phyloP scores from a whole-genome alignment of 257 asterid species.

The Petunia axillaris region DNA sequence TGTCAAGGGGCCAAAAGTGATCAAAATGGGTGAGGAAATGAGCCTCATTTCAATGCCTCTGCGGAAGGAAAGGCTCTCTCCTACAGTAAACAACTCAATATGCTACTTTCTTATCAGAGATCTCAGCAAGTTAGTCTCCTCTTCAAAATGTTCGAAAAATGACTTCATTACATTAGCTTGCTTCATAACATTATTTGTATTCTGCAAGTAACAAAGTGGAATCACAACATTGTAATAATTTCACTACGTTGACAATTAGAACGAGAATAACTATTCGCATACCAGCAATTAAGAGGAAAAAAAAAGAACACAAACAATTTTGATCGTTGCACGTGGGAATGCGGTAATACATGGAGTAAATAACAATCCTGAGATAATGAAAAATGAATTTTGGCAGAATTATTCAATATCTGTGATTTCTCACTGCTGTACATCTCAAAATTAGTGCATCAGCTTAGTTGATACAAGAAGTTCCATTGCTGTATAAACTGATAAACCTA shows the following conservation, averaged over 20 bases:
- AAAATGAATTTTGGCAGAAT: not conserved
- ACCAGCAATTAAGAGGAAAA: too few relatives aligned
- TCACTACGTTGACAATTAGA: not conserved
- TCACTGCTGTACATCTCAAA: conserved; percentile 21
- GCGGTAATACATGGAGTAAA: not conserved
- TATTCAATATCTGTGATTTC: not conserved
- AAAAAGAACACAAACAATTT: not conserved
- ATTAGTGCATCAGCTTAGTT: not conserved
- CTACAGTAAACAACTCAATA: not conserved
- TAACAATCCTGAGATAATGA: not conserved
- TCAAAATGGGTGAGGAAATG: not conserved
- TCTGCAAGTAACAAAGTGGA: too few relatives aligned
- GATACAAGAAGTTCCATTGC: not conserved
- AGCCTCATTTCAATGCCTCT: too few relatives aligned
- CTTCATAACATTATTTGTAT: not conserved
- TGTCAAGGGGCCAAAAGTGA: conserved; percentile 18
- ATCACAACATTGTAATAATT: not conserved
- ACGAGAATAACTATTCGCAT: not conserved
- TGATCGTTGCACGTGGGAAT: not conserved
- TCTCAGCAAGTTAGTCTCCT: conserved; percentile 15
- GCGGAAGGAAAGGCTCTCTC: not conserved
- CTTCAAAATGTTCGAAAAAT: not conserved
- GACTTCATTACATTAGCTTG: not conserved
- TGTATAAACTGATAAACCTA: not conserved
- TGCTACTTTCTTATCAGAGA: not conserved